These are phyloP conservation scores for Guyanaporus albipodus DNA, from an alignment of 768 basidiomycete genomes.

Conservation along the genomic window DNA sequence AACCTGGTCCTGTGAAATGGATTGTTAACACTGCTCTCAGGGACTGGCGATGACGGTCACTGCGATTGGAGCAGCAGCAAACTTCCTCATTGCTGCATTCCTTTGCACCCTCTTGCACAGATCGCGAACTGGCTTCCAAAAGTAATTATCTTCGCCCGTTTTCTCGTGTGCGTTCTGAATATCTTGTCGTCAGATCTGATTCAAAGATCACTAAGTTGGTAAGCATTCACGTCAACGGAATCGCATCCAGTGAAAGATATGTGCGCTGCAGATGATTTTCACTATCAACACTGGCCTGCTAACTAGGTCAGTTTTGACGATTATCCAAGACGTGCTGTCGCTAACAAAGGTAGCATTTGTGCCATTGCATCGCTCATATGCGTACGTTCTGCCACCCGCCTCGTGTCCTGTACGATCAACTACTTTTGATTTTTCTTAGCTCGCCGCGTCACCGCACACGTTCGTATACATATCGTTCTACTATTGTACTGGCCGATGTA, in stretches of 20 bases:
- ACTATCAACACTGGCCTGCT: too few relatives aligned
- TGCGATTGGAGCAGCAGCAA: constrained; percentile 44
- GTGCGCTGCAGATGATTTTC: constrained; percentile 41
- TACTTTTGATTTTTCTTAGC: too few relatives aligned
- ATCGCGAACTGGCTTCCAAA: constrained; percentile 50
- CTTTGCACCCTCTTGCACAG: constrained; percentile 44
- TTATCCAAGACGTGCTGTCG: too few relatives aligned
- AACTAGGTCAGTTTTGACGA: too few relatives aligned
- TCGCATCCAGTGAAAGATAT: background rate
- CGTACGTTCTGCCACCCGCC: background rate
- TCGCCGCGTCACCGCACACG: constrained; percentile 34
- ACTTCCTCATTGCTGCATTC: constrained; percentile 45
- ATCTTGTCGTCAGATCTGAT: constrained; percentile 34
- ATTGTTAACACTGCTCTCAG: background rate
- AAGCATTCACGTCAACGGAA: background rate
- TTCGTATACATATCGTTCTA: constrained; percentile 60
- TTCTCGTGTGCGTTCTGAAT: background rate
- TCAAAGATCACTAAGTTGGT: constrained; percentile 47
- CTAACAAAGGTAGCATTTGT: too few relatives aligned
- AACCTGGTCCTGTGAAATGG: background rate
- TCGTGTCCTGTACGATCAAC: too few relatives aligned
- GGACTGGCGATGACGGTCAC: constrained; percentile 26
- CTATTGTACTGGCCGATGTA: constrained; percentile 56
- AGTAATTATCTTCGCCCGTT: constrained; percentile 14
- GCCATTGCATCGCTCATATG: background rate